A percentile compares a stretch with the other conserved stretches of the same genome.
These are phyloP conservation scores for Trichoderma hamatum DNA, from an alignment of 2,329 filamentous ascomycete genomes.

Conservation along the genomic window DNA sequence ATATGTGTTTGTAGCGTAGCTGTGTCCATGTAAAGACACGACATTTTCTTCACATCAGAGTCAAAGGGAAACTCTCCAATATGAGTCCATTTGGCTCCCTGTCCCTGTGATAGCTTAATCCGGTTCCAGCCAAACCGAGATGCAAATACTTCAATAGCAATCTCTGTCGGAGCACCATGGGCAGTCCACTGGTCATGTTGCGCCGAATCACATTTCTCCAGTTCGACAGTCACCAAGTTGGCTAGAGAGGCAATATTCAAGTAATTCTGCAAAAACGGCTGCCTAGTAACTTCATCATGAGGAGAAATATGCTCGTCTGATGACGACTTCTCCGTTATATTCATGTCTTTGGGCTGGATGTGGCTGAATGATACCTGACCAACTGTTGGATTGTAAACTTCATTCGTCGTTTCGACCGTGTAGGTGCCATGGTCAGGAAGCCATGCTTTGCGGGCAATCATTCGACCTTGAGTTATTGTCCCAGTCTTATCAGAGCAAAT, in stretches of 20 bases:
- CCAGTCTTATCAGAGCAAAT: slow-evolving; percentile 40
- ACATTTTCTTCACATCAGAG: slow-evolving; percentile 62
- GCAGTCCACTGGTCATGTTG: slow-evolving; percentile 44
- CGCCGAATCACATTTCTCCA: slow-evolving; percentile 40
- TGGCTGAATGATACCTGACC: slow-evolving; percentile 31
- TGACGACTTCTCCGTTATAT: slow-evolving; percentile 24
- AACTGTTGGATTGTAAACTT: slow-evolving; percentile 37
- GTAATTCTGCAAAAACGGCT: slow-evolving; percentile 51
- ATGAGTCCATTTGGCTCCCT: slow-evolving; percentile 40
- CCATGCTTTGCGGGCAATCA: slow-evolving; percentile 39
- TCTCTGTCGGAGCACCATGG: slow-evolving; percentile 56
- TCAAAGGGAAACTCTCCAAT: slow-evolving; percentile 61
- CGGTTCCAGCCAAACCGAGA: slow-evolving; percentile 53
- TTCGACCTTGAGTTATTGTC: slow-evolving; percentile 42
- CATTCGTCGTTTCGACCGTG: slow-evolving; percentile 37
- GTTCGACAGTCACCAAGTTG: slow-evolving; percentile 62
- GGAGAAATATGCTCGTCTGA: slow-evolving; percentile 35
- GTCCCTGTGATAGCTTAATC: slow-evolving; percentile 36
- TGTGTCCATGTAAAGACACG: slow-evolving; percentile 51
- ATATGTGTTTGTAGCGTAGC: slow-evolving; percentile 42
- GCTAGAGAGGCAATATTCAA: slow-evolving; percentile 62
- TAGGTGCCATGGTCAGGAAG: slow-evolving; percentile 39
- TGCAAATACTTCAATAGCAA: slow-evolving; percentile 61
- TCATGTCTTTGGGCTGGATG: slow-evolving; percentile 29
- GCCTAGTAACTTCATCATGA: slow-evolving; percentile 42